Evolutionary conservation across 495 filamentous ascomycete species (phyloP).

Genomic region (Penicillium diatomitis): DNA sequence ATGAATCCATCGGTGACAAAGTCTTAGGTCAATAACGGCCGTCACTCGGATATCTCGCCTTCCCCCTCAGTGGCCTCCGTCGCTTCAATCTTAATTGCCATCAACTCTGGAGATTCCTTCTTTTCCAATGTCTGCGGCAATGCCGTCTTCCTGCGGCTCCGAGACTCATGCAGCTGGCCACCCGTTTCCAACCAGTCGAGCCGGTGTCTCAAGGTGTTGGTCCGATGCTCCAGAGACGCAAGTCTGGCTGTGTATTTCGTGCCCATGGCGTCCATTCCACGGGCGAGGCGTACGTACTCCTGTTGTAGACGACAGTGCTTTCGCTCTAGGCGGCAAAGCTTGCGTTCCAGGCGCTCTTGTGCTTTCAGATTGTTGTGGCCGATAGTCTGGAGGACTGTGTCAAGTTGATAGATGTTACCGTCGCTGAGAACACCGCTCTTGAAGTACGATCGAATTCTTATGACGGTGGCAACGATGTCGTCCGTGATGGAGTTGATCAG

Average conservation of each 20-base stretch:
- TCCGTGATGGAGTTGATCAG: constrained; percentile 21
- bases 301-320: constrained; percentile 10
- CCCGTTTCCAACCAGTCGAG: not conserved
- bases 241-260: constrained; percentile 6
- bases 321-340: constrained; percentile 2
- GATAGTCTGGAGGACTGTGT: constrained; percentile 17
- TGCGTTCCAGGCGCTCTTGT: constrained; percentile 7
- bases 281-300: constrained; percentile 6
- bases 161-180: not conserved
- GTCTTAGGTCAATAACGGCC: too few species aligned
- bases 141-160: not conserved
- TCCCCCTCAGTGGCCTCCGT: too few species aligned
- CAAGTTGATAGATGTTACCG: constrained; percentile 11
- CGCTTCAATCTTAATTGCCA: too few species aligned
- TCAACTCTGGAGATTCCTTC: too few species aligned
- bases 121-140: too few species aligned
- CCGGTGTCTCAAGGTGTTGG: not conserved
- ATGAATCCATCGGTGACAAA: too few species aligned
- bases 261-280: constrained; percentile 6
- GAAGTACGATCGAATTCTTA: constrained; percentile 13
- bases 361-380: constrained; percentile 2
- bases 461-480: constrained; percentile 22
- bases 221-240: not conserved
- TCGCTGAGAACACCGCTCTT: constrained; percentile 8
- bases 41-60: too few species aligned